Base-by-base conservation (phyloP, 805 yeast genomes). In the Kodamaea laetipori region DNA sequence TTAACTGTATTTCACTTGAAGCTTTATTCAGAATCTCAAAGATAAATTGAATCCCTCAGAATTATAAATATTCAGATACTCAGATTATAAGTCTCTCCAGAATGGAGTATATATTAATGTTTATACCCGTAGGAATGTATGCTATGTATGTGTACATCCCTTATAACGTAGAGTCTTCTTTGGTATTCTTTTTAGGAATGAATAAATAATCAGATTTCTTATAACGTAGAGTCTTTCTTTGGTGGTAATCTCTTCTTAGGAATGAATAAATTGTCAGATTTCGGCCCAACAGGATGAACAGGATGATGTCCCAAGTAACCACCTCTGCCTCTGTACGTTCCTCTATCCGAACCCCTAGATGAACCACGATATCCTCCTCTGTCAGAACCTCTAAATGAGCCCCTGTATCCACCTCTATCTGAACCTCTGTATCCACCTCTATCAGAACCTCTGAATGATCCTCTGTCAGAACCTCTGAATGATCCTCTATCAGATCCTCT, bases 251-350 rank as follows among this genome's bases (percentile, higher is more conserved):
- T 45, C 24, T 47, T 46, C 21, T 47, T 46, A 13, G 47, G 47
- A 23, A 55, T 47, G 39, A 55, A 55, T 11, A 55, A 44, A 39
- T 51, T 48, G 9, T 30, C 34, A 13, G 34, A 10, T 4, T 28
- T 28, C 17, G 32, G 15, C 4, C 34, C 18, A 21, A 21, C 8
- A 21, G 24, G 8, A 8, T 21, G 24, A 21, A 21, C 8, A 21
- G 24, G 8, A 8, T 21, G 24, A 8, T 21, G 24, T 21, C 24
- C 24, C 24, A 21, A 21, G 8, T 21, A 8, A 8, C 24, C 24
- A 21, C 24, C 24, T 21, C 24, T 21, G 8, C 24, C 24, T 21
- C 24, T 21, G 24, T 21, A 21, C 8, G 24, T 8, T 6, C 24
- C 24, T 21, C 24, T 21, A n/a, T 30, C 11, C 10, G 34, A 6